phyloP scores from a whole-genome alignment of 495 filamentous ascomycete species.

The Parachaetomium inaequale region DNA sequence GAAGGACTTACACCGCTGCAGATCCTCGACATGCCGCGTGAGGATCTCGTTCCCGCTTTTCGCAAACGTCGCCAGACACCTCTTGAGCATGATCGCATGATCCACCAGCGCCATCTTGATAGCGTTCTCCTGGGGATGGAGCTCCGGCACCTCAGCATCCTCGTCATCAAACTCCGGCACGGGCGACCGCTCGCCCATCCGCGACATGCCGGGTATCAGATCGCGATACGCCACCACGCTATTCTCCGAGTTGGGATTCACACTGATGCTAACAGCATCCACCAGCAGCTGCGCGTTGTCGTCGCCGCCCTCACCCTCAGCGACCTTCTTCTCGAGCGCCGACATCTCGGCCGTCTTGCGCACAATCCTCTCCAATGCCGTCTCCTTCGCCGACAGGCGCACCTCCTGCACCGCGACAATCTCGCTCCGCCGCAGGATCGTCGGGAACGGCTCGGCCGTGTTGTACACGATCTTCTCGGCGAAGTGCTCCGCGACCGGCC shows the following conservation, averaged over 20 bases:
- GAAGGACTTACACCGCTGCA: conserved; percentile 48
- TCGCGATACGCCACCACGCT: conserved; percentile 73
- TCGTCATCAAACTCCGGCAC: conserved; percentile 45
- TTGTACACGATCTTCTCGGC: conserved; percentile 85
- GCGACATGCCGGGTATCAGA: conserved; percentile 55
- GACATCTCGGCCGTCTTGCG: conserved; percentile 85
- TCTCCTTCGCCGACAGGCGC: conserved; percentile 70
- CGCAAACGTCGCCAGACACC: conserved; percentile 68
- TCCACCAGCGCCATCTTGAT: conserved; percentile 83
- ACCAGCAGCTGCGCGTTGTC: conserved; percentile 58
- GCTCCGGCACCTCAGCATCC: conserved; percentile 47
- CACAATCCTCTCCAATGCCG: conserved; percentile 84
- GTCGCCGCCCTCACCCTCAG: conserved; percentile 65
- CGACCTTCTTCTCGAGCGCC: conserved; percentile 66
- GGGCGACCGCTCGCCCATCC: conserved; percentile 42
- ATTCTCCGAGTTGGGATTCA: conserved; percentile 61
- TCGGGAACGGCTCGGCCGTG: conserved; percentile 84
- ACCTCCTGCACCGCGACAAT: conserved; percentile 64
- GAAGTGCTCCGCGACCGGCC: conserved; percentile 64
- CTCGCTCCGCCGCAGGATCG: conserved; percentile 84
- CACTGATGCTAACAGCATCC: conserved; percentile 68
- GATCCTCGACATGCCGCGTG: conserved; percentile 40
- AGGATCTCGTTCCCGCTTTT: conserved; percentile 53
- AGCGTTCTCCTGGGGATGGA: conserved; percentile 73
- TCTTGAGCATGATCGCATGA: conserved; percentile 81